Percentiles rank a stretch among this genome's conserved stretches.
Conservation (phyloP, 2,329 filamentous ascomycete genomes). For the Aspergillus niger region DNA sequence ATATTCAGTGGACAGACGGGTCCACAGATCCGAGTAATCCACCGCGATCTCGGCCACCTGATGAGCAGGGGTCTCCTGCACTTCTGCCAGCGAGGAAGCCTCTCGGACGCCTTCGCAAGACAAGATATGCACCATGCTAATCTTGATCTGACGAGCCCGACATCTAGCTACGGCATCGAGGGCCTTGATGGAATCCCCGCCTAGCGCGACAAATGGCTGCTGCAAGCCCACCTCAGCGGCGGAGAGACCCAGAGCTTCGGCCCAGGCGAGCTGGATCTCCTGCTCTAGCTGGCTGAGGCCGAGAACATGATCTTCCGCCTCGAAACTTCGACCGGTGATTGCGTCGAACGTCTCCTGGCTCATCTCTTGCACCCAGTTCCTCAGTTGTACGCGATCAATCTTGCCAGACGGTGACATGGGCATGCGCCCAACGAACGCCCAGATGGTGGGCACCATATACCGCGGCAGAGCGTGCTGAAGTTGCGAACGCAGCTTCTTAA, state of each 20-base stretch:
- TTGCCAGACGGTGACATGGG: constrained; percentile 1
- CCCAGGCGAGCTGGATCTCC: background rate
- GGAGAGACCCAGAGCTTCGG: background rate
- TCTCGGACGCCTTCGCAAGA: background rate
- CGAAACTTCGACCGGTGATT: background rate
- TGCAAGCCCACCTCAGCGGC: background rate
- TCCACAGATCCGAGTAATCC: background rate
- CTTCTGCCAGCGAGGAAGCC: background rate
- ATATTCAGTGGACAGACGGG: background rate
- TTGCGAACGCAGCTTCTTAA: background rate
- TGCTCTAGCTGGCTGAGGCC: background rate
- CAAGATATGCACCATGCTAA: background rate
- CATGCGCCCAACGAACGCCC: background rate
- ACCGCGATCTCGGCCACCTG: background rate
- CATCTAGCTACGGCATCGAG: background rate
- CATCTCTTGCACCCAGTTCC: background rate
- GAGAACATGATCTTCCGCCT: background rate
- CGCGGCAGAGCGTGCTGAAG: background rate
- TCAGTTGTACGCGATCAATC: background rate
- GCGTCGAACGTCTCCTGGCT: background rate
- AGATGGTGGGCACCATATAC: constrained; percentile 1
- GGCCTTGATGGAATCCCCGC: background rate
- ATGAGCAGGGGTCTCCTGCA: background rate
- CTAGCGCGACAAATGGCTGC: background rate
- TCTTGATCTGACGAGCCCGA: background rate